These are phyloP conservation scores for Helotiales sp. DNA, from an alignment of 2,329 filamentous ascomycete genomes.

Conservation along the genomic window DNA sequence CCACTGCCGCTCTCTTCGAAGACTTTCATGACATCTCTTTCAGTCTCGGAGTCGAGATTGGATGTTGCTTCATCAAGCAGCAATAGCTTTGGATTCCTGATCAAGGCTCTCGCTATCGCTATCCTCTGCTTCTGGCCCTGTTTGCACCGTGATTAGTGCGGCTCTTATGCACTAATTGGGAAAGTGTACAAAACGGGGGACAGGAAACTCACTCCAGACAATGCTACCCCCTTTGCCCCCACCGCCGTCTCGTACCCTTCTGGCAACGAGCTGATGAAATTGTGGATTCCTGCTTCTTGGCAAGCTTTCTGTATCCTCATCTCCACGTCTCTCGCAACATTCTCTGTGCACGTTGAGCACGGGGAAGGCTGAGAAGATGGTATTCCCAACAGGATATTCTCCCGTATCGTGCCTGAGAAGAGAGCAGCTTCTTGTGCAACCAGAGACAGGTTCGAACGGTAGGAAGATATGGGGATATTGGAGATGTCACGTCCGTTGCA, in stretches of 20 bases:
- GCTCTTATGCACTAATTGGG: background rate
- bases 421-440: constrained; percentile 73
- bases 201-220: constrained; percentile 61
- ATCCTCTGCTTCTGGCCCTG: constrained; percentile 83
- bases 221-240: constrained; percentile 77
- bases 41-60: constrained; percentile 71
- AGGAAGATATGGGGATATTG: constrained; percentile 56
- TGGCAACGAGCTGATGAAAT: constrained; percentile 50
- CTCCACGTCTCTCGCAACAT: background rate
- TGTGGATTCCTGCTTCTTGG: constrained; percentile 47
- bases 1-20: constrained; percentile 50
- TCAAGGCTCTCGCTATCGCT: constrained; percentile 80
- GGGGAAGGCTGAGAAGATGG: background rate
- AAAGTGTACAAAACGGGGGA: background rate
- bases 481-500: constrained; percentile 46
- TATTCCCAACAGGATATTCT: constrained; percentile 56
- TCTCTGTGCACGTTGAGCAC: background rate
- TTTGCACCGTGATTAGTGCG: background rate
- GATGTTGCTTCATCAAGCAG: constrained; percentile 79
- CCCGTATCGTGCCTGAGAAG: constrained; percentile 63
- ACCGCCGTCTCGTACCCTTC: constrained; percentile 75
- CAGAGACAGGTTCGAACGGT: constrained; percentile 63
- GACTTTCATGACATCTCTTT: constrained; percentile 75
- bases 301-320: constrained; percentile 42
- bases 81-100: constrained; percentile 82